Evolutionary conservation across 2,329 filamentous ascomycete species (phyloP), one percentile per base, ranked within the genome.

Genomic region (Microdochium trichocladiopsis): DNA sequence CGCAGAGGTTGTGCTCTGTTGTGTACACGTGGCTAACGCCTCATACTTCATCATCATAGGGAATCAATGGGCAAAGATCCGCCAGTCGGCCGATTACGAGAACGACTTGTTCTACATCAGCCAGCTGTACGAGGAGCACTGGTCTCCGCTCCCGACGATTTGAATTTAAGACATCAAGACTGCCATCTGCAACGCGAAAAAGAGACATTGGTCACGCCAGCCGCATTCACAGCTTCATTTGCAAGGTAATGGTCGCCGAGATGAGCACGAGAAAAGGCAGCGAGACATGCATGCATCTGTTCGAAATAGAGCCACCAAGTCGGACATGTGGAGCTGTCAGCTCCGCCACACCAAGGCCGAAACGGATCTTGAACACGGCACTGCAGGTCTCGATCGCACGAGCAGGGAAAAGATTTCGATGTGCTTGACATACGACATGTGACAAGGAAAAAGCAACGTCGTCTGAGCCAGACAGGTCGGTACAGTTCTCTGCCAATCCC

Each of bases 101-200:
- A 60, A 83, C 59, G 77, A 82, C 57, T 80, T 78, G 60, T 84
- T 75, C 60, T 84, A 82, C 59, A 71, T 83, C 57, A 80, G 78
- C 59, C 81, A 84, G 60, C 66, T 84, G 25, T 84, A 76, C 60
- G 76, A 82, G 57, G 69, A 74, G 52, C 74, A 77, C 51, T 84
- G 81, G 80, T 67, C 71, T 56, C 72, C 72, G 6, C 66, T 68
- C 47, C 54, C 61, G n/a, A 69, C 70, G 58, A 64, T 63, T 51
- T 71, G 59, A 63, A 50, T 48, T 55, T 8, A 31, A 49, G 52
- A 55, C 66, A 65, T 53, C 62, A 60, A 65, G 56, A 61, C 57
- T 59, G 58, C 33, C 14, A 16, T 11, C 5, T 16, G 33, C n/a
- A 16, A 11, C 6, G 33, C 33, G 4, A 4, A 4, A 16, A 11